A percentile compares a stretch with the other conserved stretches of the same genome.
These are phyloP conservation scores for Calvatia gigantea DNA, from an alignment of 768 basidiomycete species.

Conservation along the genomic window DNA sequence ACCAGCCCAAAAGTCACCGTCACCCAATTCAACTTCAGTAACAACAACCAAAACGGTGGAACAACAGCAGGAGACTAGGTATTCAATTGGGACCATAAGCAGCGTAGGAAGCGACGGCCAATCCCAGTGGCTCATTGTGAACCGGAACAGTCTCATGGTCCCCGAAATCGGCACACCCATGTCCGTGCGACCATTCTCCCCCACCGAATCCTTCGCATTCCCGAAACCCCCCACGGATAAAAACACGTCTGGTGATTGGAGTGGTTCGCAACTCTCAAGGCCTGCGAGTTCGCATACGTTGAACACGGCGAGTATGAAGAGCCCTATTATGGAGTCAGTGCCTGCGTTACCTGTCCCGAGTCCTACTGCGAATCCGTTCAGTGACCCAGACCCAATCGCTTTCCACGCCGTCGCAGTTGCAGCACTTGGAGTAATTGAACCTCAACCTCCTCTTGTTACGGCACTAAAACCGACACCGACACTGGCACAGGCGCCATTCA, in stretches of 20 bases:
- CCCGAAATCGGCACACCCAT: slow-evolving; percentile 45
- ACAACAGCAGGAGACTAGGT: slow-evolving; percentile 23
- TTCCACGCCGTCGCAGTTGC: slow-evolving; percentile 24
- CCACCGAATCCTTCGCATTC: slow-evolving; percentile 66
- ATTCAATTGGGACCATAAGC: slow-evolving; percentile 39
- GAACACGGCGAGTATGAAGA: not conserved
- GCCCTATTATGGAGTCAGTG: not conserved
- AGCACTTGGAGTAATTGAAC: no score
- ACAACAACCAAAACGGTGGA: no score
- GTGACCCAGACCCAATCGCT: slow-evolving; percentile 1
- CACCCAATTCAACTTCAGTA: slow-evolving; percentile 12
- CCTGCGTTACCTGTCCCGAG: not conserved
- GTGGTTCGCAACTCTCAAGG: slow-evolving; percentile 1
- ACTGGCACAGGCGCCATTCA: not conserved
- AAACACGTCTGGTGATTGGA: not conserved
- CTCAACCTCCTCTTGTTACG: no score
- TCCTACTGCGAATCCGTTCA: slow-evolving; percentile 7
- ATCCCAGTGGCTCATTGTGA: slow-evolving; percentile 38
- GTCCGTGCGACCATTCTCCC: slow-evolving; percentile 64
- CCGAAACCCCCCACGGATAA: slow-evolving; percentile 51
- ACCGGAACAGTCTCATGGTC: slow-evolving; percentile 20
- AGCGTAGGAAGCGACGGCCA: slow-evolving; percentile 21
- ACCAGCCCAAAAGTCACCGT: not conserved
- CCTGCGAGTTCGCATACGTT: slow-evolving; percentile 1
- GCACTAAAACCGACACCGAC: no score